phyloP scores from a whole-genome alignment of 495 filamentous ascomycete genomes.

The Tuber microsphaerosporum region DNA sequence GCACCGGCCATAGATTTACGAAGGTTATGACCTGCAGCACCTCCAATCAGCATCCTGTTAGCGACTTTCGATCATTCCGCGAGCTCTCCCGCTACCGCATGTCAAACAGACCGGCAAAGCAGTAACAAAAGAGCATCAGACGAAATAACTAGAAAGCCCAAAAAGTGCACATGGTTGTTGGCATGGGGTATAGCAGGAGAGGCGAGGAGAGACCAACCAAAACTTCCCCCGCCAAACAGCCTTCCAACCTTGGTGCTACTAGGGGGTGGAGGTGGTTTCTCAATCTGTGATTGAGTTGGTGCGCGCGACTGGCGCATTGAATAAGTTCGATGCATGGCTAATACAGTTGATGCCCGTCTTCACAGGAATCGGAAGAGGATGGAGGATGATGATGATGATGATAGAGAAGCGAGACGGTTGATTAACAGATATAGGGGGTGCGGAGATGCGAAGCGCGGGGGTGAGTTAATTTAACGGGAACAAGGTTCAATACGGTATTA shows the following conservation, averaged over 20 bases:
- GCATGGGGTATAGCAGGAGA: constrained; percentile 4
- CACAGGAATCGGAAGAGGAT: constrained; percentile 5
- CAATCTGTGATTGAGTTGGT: constrained; percentile 78
- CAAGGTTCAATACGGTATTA: not conserved
- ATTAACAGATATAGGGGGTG: constrained; percentile 20
- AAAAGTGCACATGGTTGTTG: constrained; percentile 4
- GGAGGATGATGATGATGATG: not conserved
- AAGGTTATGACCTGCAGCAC: constrained; percentile 74
- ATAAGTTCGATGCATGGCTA: constrained; percentile 88
- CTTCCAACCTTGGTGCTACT: constrained; percentile 84
- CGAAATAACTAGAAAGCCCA: constrained; percentile 6
- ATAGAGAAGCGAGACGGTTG: constrained; percentile 14
- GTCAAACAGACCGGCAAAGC: not conserved
- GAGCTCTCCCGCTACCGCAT: constrained; percentile 9
- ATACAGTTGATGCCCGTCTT: constrained; percentile 10
- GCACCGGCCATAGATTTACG: constrained; percentile 84
- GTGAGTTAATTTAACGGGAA: constrained; percentile 6
- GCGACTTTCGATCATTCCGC: constrained; percentile 28
- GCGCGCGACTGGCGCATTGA: constrained; percentile 95
- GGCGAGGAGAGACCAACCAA: constrained; percentile 55
- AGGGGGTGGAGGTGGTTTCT: constrained; percentile 87
- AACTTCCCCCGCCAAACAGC: constrained; percentile 73
- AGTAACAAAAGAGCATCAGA: not conserved
- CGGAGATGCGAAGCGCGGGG: constrained; percentile 11
- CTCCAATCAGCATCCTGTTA: constrained; percentile 41